Evolutionary conservation across 352 stramenopile species (phyloP).

Genomic region (Phytophthora melonis): DNA sequence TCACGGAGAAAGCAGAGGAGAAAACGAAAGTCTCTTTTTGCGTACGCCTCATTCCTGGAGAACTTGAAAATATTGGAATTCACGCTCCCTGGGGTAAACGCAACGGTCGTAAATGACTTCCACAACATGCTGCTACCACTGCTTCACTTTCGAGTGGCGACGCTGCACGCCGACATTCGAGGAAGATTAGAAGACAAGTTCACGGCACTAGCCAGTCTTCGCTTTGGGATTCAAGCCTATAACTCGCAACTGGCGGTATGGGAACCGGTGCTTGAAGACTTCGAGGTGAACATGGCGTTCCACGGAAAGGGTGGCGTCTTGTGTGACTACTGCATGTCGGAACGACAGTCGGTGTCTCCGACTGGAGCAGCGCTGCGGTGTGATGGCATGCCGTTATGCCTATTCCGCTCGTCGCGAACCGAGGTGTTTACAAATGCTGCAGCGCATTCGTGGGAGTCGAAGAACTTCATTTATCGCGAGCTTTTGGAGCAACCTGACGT

Average conservation of each 20-base stretch:
- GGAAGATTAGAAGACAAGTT: constrained; percentile 71
- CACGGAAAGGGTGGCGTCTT: constrained; percentile 74
- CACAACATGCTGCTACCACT: constrained; percentile 89
- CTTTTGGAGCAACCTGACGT: constrained; percentile 69
- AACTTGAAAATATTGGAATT: constrained; percentile 86
- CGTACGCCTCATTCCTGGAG: constrained; percentile 48
- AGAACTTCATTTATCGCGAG: constrained; percentile 89
- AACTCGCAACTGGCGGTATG: constrained; percentile 90
- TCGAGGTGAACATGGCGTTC: constrained; percentile 80
- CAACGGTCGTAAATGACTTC: constrained; percentile 88
- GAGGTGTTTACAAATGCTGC: constrained; percentile 74
- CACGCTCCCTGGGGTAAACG: constrained; percentile 77
- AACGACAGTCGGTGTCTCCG: constrained; percentile 68
- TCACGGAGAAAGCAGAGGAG: constrained; percentile 23
- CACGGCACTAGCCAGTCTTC: constrained; percentile 67
- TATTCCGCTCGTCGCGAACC: constrained; percentile 74
- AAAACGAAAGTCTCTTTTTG: constrained; percentile 34
- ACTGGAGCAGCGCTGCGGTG: constrained; percentile 65
- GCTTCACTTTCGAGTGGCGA: constrained; percentile 76
- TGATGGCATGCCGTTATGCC: constrained; percentile 75
- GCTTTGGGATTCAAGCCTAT: constrained; percentile 83
- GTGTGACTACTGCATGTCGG: constrained; percentile 84
- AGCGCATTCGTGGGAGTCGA: constrained; percentile 74
- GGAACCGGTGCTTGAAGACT: constrained; percentile 88
- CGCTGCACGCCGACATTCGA: constrained; percentile 75